Conservation (phyloP, 2,329 filamentous ascomycete genomes). For the Talaromyces pinophilus region DNA sequence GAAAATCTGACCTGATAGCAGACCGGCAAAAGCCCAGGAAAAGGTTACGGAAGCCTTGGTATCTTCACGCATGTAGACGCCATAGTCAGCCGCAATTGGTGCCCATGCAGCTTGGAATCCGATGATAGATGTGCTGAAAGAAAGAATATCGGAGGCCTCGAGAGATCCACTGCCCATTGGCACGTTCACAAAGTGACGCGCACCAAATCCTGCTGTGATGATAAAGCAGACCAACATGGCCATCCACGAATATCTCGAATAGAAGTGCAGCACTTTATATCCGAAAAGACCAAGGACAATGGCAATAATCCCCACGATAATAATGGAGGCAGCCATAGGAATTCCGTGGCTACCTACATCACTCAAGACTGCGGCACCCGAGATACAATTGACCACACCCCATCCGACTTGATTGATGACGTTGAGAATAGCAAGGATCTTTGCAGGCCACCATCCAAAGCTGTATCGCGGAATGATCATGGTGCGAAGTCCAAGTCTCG, state of each 20-base stretch:
- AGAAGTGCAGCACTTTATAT: constrained; percentile 1
- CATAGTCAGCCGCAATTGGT: constrained; percentile 5
- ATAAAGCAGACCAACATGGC: constrained; percentile 4
- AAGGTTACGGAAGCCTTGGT: neutral
- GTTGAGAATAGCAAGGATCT: constrained; percentile 3
- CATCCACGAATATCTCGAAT: constrained; percentile 9
- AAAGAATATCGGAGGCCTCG: neutral
- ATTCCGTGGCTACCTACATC: constrained; percentile 2
- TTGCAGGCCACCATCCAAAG: constrained; percentile 1
- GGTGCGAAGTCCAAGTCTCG: constrained; percentile 5
- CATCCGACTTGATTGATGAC: constrained; percentile 9
- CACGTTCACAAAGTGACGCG: constrained; percentile 7
- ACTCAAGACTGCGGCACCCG: neutral
- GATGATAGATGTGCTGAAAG: constrained; percentile 10
- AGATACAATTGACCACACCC: neutral
- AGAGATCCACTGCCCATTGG: neutral
- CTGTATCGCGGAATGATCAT: constrained; percentile 4
- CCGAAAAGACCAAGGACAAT: neutral
- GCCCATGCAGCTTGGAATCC: constrained; percentile 10
- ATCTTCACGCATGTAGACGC: constrained; percentile 1
- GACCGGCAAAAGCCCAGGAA: constrained; percentile 1
- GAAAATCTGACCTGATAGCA: constrained; percentile 2
- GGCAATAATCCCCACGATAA: neutral
- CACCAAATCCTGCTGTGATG: constrained; percentile 7
- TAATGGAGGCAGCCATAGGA: neutral